Conservation (phyloP, 2,329 filamentous ascomycete species). For the Peltaster fructicola region DNA sequence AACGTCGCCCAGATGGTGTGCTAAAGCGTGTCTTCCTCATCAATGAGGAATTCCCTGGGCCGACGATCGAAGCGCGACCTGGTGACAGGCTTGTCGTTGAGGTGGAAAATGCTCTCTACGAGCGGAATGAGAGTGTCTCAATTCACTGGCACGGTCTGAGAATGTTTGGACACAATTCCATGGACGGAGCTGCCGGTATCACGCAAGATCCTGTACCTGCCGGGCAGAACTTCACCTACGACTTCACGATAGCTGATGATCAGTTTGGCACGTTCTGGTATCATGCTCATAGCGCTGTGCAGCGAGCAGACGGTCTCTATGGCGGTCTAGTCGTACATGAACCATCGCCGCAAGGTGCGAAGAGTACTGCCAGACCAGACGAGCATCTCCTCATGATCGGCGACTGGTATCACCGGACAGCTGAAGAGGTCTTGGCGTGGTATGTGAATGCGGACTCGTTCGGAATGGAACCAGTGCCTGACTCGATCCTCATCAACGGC, state of each 20-base stretch:
- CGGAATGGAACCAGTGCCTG: constrained; percentile 30
- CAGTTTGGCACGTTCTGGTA: constrained; percentile 33
- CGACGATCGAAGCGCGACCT: constrained; percentile 30
- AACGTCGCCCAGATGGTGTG: constrained; percentile 27
- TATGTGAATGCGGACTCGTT: constrained; percentile 27
- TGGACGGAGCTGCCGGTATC: constrained; percentile 13
- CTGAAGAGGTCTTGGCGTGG: constrained; percentile 25
- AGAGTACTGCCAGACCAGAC: too few relatives aligned
- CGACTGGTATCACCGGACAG: constrained; percentile 32
- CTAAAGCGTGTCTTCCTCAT: constrained; percentile 32
- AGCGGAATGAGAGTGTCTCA: constrained; percentile 20
- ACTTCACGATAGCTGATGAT: constrained; percentile 12
- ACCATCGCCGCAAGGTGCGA: too few relatives aligned
- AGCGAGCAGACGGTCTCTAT: constrained; percentile 29
- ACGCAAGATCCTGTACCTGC: constrained; percentile 10
- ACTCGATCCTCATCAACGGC: constrained; percentile 32
- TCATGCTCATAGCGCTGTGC: constrained; percentile 28
- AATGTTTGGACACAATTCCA: constrained; percentile 10
- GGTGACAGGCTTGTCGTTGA: constrained; percentile 29
- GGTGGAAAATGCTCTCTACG: constrained; percentile 23
- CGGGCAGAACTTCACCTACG: constrained; percentile 21
- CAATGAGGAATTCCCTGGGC: constrained; percentile 34
- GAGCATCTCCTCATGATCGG: constrained; percentile 31
- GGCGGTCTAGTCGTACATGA: constrained; percentile 31
- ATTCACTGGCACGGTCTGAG: constrained; percentile 30